phyloP scores from a whole-genome alignment of 805 yeast species.

The Yarrowia sp. region DNA sequence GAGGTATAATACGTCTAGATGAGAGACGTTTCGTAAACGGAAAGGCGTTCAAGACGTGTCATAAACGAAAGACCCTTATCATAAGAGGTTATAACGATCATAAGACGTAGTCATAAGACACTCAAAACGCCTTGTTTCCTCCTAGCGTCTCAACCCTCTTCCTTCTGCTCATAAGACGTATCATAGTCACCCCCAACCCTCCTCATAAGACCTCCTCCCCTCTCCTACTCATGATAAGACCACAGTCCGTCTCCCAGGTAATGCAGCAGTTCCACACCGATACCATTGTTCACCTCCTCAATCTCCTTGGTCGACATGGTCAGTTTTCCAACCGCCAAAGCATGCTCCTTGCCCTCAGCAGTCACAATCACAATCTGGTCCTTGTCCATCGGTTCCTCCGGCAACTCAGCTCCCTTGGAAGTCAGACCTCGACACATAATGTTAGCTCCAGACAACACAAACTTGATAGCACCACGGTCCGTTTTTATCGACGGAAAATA shows the following conservation, averaged over 20 bases:
- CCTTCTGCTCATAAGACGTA: too few relatives aligned
- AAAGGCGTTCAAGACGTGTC: too few relatives aligned
- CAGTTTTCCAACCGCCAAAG: conserved; percentile 86
- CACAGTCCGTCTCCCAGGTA: conserved; percentile 81
- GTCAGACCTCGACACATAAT: conserved; percentile 96
- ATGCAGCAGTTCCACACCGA: conserved; percentile 80
- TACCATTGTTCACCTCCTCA: conserved; percentile 75
- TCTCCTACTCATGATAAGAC: conserved; percentile 27
- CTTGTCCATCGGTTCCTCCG: conserved; percentile 63
- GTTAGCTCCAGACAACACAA: conserved; percentile 92
- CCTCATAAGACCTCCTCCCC: too few relatives aligned
- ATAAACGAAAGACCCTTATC: too few relatives aligned
- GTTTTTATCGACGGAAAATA: conserved; percentile 85
- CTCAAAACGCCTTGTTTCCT: background rate
- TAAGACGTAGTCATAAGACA: too few relatives aligned
- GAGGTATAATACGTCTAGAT: too few relatives aligned
- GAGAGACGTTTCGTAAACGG: too few relatives aligned
- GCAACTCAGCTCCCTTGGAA: conserved; percentile 74
- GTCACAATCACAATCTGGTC: conserved; percentile 75
- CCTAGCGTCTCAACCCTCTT: background rate
- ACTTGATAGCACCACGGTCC: conserved; percentile 94
- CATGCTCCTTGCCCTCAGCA: conserved; percentile 90
- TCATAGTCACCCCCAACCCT: too few relatives aligned
- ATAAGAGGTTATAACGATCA: too few relatives aligned
- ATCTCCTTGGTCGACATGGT: conserved; percentile 88